These are phyloP conservation scores for Geranium brycei DNA, from an alignment of 345 rosid genomes.

Conservation along the genomic window DNA sequence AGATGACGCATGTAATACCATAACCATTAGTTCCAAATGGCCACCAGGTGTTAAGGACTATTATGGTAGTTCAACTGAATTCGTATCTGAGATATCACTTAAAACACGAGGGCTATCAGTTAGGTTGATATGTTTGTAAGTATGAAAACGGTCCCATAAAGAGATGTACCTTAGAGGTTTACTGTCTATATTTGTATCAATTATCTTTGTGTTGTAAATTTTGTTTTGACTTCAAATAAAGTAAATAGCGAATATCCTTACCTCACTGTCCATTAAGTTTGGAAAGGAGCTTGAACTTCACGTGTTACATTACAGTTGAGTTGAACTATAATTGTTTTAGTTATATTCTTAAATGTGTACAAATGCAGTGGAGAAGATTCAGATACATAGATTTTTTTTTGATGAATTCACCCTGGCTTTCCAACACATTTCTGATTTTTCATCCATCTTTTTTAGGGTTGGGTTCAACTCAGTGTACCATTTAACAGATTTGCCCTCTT, in stretches of 20 bases:
- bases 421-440: background rate
- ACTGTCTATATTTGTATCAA: too few species aligned
- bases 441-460: slow-evolving; percentile 29
- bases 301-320: background rate
- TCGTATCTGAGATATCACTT: too few species aligned
- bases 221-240: background rate
- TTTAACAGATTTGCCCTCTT: slow-evolving; percentile 87
- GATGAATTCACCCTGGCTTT: background rate
- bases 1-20: too few species aligned
- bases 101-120: too few species aligned
- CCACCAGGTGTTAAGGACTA: too few species aligned
- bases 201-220: too few species aligned
- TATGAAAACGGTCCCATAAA: too few species aligned
- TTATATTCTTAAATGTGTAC: background rate
- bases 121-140: too few species aligned
- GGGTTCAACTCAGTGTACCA: slow-evolving; percentile 96
- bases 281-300: background rate
- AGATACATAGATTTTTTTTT: background rate
- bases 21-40: too few species aligned
- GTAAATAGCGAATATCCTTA: background rate
- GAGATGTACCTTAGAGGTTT: too few species aligned
- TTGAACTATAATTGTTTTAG: background rate
- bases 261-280: background rate
- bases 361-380: too few species aligned
- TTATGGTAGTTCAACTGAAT: too few species aligned